Evolutionary conservation across 306 rosid genomes (phyloP), one percentile per base, ranked within the genome.

Genomic region (Morella rubra): DNA sequence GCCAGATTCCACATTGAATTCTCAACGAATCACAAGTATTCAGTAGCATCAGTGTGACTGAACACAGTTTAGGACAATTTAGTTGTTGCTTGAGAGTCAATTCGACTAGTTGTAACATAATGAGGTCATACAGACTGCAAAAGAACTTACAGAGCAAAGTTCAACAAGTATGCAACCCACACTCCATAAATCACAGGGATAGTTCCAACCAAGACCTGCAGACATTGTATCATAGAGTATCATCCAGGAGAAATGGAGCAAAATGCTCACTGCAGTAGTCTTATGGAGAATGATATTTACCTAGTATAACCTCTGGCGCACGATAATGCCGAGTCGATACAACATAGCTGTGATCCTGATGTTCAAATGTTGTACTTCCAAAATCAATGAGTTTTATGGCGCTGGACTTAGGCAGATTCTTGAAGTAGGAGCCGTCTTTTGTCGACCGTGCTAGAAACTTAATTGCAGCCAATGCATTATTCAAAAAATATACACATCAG

Each of bases 181-280:
- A 46, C 95, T 93, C 98, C 97, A 91, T 47, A 91, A 77, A 71
- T 93, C 97, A 59, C 97, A 93, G 74, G 95, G 98, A 84, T 87
- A 88, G 69, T 87, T 91, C 97, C 97, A 93, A 42, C 96, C 97
- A 74, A 93, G 93, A 72, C 98, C 98, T 93, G 75, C 74, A 80
- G 72, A 54, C 67, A 88, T 73, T 52, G 65, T 18, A 58, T 77
- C 44, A 72, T 7, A 67, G 73, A 55, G 59, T 42, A 49, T 67
- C n/a, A 75, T 73, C 71, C 10, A 71, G 49, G 11, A 55, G 41
- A 41, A 78, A 13, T 16, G 51, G 60, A 37, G 46, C 20, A 55
- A 15, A 44, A 68, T 47, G 14, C 73, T 14, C 19, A 45, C 66
- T 49, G 45, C 11, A 59, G 49, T 20, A 69, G 79, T 55, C 61